A percentile compares a stretch with the other conserved stretches of the same genome.
Evolutionary conservation across 768 basidiomycete species (phyloP).

Genomic region (Suillus paluster): DNA sequence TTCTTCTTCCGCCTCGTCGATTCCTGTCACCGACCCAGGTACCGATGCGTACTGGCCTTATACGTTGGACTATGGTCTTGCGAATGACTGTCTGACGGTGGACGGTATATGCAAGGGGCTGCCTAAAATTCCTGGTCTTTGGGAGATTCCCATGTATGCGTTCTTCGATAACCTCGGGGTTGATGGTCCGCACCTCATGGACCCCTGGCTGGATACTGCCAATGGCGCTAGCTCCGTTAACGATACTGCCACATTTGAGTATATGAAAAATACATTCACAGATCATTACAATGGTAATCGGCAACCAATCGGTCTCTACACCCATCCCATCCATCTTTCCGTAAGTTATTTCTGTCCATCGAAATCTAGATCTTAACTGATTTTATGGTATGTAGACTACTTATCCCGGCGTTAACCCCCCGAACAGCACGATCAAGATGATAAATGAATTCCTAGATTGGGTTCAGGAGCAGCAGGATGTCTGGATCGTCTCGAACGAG

Average conservation of each 20-base stretch:
- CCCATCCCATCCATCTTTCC: constrained; percentile 79
- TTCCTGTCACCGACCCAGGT: constrained; percentile 64
- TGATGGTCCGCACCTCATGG: constrained; percentile 73
- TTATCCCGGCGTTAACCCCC: constrained; percentile 60
- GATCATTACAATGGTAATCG: constrained; percentile 76
- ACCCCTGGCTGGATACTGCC: constrained; percentile 76
- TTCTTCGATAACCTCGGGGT: constrained; percentile 66
- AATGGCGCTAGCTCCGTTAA: constrained; percentile 55
- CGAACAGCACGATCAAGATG: constrained; percentile 66
- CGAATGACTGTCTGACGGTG: constrained; percentile 72
- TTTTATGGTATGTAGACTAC: constrained; percentile 41
- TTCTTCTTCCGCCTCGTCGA: constrained; percentile 60
- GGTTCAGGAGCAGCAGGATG: constrained; percentile 72
- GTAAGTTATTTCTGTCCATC: constrained; percentile 29
- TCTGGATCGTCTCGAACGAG: constrained; percentile 75
- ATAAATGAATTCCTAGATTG: constrained; percentile 82
- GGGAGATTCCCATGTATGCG: constrained; percentile 87
- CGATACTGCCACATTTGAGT: constrained; percentile 66
- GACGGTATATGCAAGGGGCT: constrained; percentile 65
- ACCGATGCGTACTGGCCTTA: constrained; percentile 88
- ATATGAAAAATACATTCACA: constrained; percentile 76
- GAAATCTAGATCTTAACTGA: constrained; percentile 3
- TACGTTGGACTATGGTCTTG: constrained; percentile 78
- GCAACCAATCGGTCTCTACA: constrained; percentile 82
- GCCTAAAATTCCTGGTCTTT: constrained; percentile 75